Percentiles rank a stretch among this genome's conserved stretches.
Conservation (phyloP, 768 basidiomycete genomes). For the Naganishia vaughanmartiniae region DNA sequence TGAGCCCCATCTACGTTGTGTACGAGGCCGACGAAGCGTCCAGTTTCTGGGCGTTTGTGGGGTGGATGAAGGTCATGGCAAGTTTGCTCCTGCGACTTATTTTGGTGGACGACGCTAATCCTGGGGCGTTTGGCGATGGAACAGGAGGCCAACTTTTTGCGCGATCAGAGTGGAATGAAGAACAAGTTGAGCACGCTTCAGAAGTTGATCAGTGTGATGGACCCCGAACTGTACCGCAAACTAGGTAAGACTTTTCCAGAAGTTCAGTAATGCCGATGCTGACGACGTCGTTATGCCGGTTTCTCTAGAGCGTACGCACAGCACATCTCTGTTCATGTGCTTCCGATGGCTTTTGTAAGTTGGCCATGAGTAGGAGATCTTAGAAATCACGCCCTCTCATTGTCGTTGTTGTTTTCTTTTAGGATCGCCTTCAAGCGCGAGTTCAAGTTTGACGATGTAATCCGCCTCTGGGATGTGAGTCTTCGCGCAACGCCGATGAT, state of each 20-base stretch:
- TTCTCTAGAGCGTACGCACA: constrained; percentile 73
- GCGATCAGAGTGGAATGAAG: constrained; percentile 98
- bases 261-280: neutral
- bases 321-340: constrained; percentile 93
- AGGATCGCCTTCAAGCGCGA: constrained; percentile 96
- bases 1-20: constrained; percentile 88
- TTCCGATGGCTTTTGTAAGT: constrained; percentile 67
- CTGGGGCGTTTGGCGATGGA: neutral
- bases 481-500: neutral
- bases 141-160: constrained; percentile 89
- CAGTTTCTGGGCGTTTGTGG: constrained; percentile 95
- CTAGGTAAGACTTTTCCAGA: constrained; percentile 49
- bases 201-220: constrained; percentile 86
- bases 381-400: constrained; percentile 3
- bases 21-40: constrained; percentile 82
- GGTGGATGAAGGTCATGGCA: constrained; percentile 93
- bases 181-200: constrained; percentile 84
- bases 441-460: constrained; percentile 85
- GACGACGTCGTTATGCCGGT: neutral
- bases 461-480: constrained; percentile 79
- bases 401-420: constrained; percentile 29
- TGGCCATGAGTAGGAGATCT: constrained; percentile 6
- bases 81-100: constrained; percentile 40
- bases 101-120: neutral
- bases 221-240: constrained; percentile 90